phyloP scores from a whole-genome alignment of 192 early-diverging fungal genomes.

The Coemansia sp. region DNA sequence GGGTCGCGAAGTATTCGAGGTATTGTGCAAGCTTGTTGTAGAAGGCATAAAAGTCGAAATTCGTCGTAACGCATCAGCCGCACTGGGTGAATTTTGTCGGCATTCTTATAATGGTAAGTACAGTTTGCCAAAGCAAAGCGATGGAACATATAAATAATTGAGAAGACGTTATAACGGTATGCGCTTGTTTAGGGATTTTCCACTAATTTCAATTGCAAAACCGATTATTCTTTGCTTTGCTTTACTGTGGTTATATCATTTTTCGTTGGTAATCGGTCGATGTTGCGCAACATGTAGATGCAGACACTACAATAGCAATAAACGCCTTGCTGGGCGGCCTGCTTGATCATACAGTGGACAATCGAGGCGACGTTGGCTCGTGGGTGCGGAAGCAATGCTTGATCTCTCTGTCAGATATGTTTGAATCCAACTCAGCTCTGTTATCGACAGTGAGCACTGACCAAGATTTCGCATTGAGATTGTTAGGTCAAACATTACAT shows the following conservation, averaged over 20 bases:
- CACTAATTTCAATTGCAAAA: too few species aligned
- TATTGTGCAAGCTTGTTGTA: conserved; percentile 20
- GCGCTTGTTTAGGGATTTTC: too few species aligned
- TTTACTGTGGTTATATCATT: too few species aligned
- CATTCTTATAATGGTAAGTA: conserved; percentile 21
- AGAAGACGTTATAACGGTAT: too few species aligned
- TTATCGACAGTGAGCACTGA: conserved; percentile 3
- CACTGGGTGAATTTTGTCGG: conserved; percentile 32
- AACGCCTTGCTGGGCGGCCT: conserved; percentile 64
- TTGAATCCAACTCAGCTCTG: conserved; percentile 22
- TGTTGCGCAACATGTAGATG: too few species aligned
- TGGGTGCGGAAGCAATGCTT: conserved; percentile 83
- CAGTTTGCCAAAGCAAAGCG: too few species aligned
- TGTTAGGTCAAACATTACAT: conserved; percentile 57
- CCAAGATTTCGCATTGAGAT: conserved; percentile 43
- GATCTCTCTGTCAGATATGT: conserved; percentile 56
- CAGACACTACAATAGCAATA: conserved; percentile 18
- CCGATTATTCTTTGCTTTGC: too few species aligned
- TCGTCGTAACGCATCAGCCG: conserved; percentile 34
- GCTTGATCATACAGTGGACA: conserved; percentile 83
- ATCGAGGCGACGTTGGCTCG: conserved; percentile 94
- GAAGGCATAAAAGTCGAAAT: conserved; percentile 36
- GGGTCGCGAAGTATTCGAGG: conserved; percentile 13
- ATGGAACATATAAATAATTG: too few species aligned
- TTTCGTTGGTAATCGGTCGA: too few species aligned